Percentiles rank a stretch among this genome's conserved stretches.
These are phyloP conservation scores for Ophioceras dolichostomum DNA, from an alignment of 2,329 filamentous ascomycete species.

Conservation along the genomic window DNA sequence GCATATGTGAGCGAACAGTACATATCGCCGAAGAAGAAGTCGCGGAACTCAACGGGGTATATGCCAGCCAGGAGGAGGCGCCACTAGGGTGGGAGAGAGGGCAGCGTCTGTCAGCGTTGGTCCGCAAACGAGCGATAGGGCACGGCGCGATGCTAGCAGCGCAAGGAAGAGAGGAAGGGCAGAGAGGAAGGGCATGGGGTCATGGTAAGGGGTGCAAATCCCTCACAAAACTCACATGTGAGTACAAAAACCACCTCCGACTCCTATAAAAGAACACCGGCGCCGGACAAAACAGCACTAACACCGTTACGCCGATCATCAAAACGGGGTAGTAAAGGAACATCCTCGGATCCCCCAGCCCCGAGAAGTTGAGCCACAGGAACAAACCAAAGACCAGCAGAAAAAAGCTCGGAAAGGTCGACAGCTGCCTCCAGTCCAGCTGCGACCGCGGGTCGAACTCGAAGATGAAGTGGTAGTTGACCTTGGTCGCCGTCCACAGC, in stretches of 20 bases:
- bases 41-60: constrained; percentile 90
- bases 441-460: constrained; percentile 83
- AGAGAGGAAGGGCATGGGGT: too few relatives aligned
- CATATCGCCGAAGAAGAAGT: constrained; percentile 97
- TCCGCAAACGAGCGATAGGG: too few relatives aligned
- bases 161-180: not conserved
- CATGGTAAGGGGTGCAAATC: too few relatives aligned
- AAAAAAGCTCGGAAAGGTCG: constrained; percentile 79
- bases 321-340: constrained; percentile 82
- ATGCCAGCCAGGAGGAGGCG: constrained; percentile 73
- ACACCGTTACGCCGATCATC: constrained; percentile 54
- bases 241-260: constrained; percentile 77
- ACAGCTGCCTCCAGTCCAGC: constrained; percentile 79
- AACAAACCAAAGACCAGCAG: constrained; percentile 65
- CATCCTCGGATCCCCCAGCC: constrained; percentile 51
- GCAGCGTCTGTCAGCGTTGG: too few relatives aligned
- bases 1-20: constrained; percentile 92
- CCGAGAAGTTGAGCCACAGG: constrained; percentile 81
- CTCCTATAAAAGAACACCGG: constrained; percentile 64
- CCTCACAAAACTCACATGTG: constrained; percentile 60
- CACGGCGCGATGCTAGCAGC: too few relatives aligned
- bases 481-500: constrained; percentile 70
- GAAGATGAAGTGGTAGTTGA: constrained; percentile 96
- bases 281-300: constrained; percentile 64
- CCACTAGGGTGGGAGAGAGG: too few relatives aligned